Percentiles rank a stretch among this genome's conserved stretches.
phyloP scores from a whole-genome alignment of 176 grass and related monocot genomes.

The Guadua angustifolia region DNA sequence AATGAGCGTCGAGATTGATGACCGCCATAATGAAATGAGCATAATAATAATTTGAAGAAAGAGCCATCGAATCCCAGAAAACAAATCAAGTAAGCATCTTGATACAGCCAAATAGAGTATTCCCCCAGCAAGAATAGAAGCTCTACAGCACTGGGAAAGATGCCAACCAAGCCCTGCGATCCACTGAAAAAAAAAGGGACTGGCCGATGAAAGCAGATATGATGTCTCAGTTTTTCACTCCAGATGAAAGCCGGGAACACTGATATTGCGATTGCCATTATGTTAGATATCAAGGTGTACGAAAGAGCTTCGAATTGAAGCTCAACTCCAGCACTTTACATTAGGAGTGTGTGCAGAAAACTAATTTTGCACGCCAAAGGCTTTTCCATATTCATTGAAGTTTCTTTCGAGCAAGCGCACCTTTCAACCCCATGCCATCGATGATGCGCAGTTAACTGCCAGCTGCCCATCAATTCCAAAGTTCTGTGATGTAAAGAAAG shows the following conservation, averaged over 20 bases:
- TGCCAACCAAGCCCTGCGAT: neutral
- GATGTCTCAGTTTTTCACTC: neutral
- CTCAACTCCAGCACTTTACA: neutral
- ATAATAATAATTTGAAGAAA: neutral
- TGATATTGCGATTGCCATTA: neutral
- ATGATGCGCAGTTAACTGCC: conserved; percentile 68
- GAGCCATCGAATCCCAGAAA: neutral
- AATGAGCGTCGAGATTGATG: no score
- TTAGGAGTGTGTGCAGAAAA: neutral
- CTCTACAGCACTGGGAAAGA: neutral
- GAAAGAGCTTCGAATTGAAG: neutral
- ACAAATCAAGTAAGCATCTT: conserved; percentile 14
- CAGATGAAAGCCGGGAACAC: no score
- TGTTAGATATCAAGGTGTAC: neutral
- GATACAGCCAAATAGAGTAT: neutral
- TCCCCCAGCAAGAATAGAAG: neutral
- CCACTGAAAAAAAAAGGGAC: neutral
- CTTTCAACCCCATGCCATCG: conserved; percentile 67
- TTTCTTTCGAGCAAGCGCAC: neutral
- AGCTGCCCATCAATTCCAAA: conserved; percentile 70
- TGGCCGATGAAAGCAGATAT: neutral
- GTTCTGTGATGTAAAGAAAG: no score
- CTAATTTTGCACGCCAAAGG: neutral
- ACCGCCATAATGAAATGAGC: neutral
- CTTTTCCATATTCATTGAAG: neutral